These are phyloP conservation scores for Candida pseudoviswanathii DNA, from an alignment of 1,139 yeast genomes.

Conservation along the genomic window DNA sequence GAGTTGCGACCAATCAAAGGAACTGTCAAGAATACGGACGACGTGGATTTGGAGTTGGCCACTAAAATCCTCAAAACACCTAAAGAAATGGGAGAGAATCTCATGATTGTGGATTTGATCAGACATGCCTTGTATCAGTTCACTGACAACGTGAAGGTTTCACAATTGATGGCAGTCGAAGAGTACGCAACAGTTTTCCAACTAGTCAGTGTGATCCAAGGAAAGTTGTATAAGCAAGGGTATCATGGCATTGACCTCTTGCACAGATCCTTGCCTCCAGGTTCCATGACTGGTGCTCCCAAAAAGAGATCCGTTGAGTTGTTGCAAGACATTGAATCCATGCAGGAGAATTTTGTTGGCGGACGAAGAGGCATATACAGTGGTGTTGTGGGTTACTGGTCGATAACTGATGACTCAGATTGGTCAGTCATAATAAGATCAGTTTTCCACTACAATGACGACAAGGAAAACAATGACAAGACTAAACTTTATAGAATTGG, in stretches of 20 bases:
- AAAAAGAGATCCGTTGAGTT: slow-evolving; percentile 89
- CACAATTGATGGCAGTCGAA: slow-evolving; percentile 86
- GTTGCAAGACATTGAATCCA: slow-evolving; percentile 53
- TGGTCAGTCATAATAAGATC: slow-evolving; percentile 97
- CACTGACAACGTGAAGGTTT: slow-evolving; percentile 66
- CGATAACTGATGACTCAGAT: slow-evolving; percentile 83
- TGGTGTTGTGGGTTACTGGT: slow-evolving; percentile 97
- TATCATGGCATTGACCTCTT: slow-evolving; percentile 79
- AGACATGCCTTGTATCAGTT: slow-evolving; percentile 86
- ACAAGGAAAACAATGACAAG: slow-evolving; percentile 32
- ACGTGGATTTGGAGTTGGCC: slow-evolving; percentile 59
- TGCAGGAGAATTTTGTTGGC: slow-evolving; percentile 45
- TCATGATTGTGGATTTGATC: slow-evolving; percentile 95
- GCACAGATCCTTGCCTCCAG: slow-evolving; percentile 86
- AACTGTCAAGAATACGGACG: slow-evolving; percentile 71
- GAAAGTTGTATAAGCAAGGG: slow-evolving; percentile 43
- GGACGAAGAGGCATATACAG: slow-evolving; percentile 84
- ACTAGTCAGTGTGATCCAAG: slow-evolving; percentile 85
- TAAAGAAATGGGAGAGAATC: slow-evolving; percentile 92
- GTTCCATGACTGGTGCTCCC: slow-evolving; percentile 99
- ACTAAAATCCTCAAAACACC: slow-evolving; percentile 71
- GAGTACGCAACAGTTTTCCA: slow-evolving; percentile 91
- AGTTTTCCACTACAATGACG: slow-evolving; percentile 64
- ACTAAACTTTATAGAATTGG: slow-evolving; percentile 76
- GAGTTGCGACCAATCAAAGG: slow-evolving; percentile 96